These are phyloP conservation scores for Corinectria fuckeliana DNA, from an alignment of 2,329 filamentous ascomycete genomes.

Conservation along the genomic window DNA sequence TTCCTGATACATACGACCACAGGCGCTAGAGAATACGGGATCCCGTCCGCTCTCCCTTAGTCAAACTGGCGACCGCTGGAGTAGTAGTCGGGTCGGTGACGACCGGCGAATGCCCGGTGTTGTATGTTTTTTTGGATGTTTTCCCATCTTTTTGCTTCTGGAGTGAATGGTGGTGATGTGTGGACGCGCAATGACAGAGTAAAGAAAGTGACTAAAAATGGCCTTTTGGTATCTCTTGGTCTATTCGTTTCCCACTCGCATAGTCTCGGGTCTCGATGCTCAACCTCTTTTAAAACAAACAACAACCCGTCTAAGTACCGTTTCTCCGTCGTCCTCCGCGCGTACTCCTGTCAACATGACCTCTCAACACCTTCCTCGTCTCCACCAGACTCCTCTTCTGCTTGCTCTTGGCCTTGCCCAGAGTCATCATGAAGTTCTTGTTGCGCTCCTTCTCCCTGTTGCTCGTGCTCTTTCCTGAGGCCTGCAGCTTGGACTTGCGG, in stretches of 20 bases:
- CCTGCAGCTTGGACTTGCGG: constrained; percentile 84
- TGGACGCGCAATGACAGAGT: not conserved
- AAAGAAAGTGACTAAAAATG: not conserved
- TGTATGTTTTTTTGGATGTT: constrained; percentile 13
- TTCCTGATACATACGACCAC: not conserved
- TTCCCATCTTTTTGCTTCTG: not conserved
- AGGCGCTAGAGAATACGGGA: not conserved
- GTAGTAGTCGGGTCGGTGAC: constrained; percentile 24
- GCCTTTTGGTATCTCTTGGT: constrained; percentile 1
- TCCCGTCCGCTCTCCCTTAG: constrained; percentile 5
- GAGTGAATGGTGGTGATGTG: not conserved
- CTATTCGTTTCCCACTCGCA: not conserved
- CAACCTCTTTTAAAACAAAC: not conserved
- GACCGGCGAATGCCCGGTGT: constrained; percentile 22
- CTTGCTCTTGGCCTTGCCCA: constrained; percentile 95
- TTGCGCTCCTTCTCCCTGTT: constrained; percentile 96
- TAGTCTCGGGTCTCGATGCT: not conserved
- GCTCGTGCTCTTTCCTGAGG: constrained; percentile 92
- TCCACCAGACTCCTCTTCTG: constrained; percentile 92
- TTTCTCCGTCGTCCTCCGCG: constrained; percentile 84
- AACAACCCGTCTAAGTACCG: constrained; percentile 41
- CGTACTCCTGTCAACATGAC: constrained; percentile 83
- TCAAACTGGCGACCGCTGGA: constrained; percentile 18
- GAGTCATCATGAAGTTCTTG: constrained; percentile 99
- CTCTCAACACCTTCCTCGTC: constrained; percentile 79